These are phyloP conservation scores for Volvariella volvacea DNA, from an alignment of 1,284 basidiomycete genomes.

Conservation along the genomic window DNA sequence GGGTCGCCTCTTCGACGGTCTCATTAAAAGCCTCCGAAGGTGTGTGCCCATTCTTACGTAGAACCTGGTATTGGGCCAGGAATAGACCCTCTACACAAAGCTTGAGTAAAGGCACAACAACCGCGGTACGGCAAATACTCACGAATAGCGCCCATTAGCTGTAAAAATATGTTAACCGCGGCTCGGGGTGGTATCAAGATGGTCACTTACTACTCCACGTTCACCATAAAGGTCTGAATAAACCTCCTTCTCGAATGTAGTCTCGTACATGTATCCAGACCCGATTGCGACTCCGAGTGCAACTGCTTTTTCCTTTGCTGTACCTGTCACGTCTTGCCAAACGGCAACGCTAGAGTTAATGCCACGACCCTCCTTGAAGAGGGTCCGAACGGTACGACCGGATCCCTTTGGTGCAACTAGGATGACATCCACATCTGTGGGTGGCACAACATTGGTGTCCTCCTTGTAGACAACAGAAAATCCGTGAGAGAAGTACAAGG, in stretches of 20 bases:
- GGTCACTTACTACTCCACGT: constrained; percentile 88
- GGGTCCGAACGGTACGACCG: constrained; percentile 96
- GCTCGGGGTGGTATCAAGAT: not conserved
- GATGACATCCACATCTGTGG: constrained; percentile 95
- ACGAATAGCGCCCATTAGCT: constrained; percentile 99
- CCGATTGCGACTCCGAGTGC: constrained; percentile 95
- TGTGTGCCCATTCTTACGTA: constrained; percentile 96
- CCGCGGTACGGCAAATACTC: constrained; percentile 24
- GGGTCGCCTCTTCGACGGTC: constrained; percentile 98
- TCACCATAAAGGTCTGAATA: constrained; percentile 99
- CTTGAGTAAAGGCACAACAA: constrained; percentile 11
- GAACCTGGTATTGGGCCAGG: constrained; percentile 98
- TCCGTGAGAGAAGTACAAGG: constrained; percentile 99
- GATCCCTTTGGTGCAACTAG: constrained; percentile 99
- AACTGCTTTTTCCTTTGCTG: constrained; percentile 96
- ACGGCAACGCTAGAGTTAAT: constrained; percentile 91
- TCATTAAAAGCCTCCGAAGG: constrained; percentile 99
- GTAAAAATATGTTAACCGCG: constrained; percentile 15
- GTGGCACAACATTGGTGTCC: constrained; percentile 91
- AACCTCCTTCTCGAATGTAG: constrained; percentile 99
- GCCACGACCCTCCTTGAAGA: constrained; percentile 99
- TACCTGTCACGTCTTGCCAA: constrained; percentile 93
- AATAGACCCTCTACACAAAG: constrained; percentile 85
- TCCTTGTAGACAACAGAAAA: constrained; percentile 99
- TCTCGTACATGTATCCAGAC: constrained; percentile 97